phyloP scores from a whole-genome alignment of 202 grass and related monocot species.

The Musa balbisiana region DNA sequence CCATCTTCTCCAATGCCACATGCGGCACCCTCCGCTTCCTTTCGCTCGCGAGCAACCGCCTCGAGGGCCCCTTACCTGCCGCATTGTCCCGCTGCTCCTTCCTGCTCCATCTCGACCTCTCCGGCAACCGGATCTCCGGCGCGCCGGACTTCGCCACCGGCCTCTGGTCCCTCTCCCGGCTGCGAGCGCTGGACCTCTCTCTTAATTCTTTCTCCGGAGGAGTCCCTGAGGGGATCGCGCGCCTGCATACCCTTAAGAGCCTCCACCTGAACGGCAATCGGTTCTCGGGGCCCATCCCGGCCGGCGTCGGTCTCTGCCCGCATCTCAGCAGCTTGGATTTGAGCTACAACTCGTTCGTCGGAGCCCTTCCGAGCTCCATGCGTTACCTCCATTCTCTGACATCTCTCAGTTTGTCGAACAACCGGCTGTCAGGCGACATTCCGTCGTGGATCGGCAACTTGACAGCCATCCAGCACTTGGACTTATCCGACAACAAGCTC shows the following conservation, averaged over 20 bases:
- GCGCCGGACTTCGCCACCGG: conserved; percentile 39
- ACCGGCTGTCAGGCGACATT: conserved; percentile 51
- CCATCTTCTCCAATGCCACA: conserved; percentile 29
- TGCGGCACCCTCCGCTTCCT: conserved; percentile 47
- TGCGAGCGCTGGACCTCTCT: conserved; percentile 65
- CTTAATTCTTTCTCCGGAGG: conserved; percentile 51
- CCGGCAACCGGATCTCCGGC: conserved; percentile 63
- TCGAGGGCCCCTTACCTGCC: conserved; percentile 50
- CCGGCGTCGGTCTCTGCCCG: conserved; percentile 51
- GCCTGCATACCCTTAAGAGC: conserved; percentile 64
- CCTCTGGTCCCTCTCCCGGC: conserved; percentile 45
- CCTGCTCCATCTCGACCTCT: conserved; percentile 75
- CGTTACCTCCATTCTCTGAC: conserved; percentile 50
- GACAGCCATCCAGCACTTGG: conserved; percentile 43
- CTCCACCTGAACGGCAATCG: conserved; percentile 47
- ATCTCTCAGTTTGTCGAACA: conserved; percentile 41
- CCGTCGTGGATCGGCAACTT: conserved; percentile 60
- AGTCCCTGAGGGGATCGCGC: conserved; percentile 31
- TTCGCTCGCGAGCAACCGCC: conserved; percentile 46
- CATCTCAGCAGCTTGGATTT: conserved; percentile 54
- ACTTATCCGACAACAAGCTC: conserved; percentile 57
- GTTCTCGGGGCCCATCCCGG: conserved; percentile 49
- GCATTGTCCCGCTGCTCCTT: conserved; percentile 36
- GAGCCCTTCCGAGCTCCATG: conserved; percentile 51
- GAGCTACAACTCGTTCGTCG: conserved; percentile 61